These are phyloP conservation scores for Sphagnum contortum DNA, from an alignment of 225 moss, liverwort and hornwort species.

Conservation along the genomic window DNA sequence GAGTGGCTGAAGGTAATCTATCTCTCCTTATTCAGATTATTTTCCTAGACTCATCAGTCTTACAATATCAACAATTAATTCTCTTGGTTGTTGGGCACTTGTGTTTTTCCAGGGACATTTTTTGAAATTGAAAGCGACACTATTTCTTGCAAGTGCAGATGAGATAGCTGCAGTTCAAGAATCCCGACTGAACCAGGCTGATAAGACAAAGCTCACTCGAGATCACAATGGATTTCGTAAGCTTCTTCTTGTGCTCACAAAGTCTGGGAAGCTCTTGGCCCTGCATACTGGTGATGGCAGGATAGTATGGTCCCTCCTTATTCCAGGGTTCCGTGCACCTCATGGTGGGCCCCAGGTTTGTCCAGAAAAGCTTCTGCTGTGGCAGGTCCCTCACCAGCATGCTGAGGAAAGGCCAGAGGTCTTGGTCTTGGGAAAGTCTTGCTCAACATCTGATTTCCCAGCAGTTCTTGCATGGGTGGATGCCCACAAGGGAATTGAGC, in stretches of 20 bases:
- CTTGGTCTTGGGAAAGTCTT: slow-evolving; percentile 64
- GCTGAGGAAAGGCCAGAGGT: slow-evolving; percentile 88
- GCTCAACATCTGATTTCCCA: slow-evolving; percentile 37
- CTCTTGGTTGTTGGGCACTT: too few relatives aligned
- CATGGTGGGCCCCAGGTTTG: slow-evolving; percentile 24
- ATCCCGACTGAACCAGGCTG: slow-evolving; percentile 73
- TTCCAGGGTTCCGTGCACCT: slow-evolving; percentile 39
- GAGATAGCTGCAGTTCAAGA: slow-evolving; percentile 71
- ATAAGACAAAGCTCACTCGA: slow-evolving; percentile 74
- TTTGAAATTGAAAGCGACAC: slow-evolving; percentile 79
- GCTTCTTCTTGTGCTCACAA: slow-evolving; percentile 80
- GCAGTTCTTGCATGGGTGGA: slow-evolving; percentile 79
- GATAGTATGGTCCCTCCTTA: slow-evolving; percentile 81
- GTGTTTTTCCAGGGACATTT: slow-evolving; percentile 59
- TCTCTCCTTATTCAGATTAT: not conserved
- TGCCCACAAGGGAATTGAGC: slow-evolving; percentile 52
- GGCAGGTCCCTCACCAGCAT: slow-evolving; percentile 91
- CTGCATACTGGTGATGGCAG: slow-evolving; percentile 90
- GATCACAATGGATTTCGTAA: slow-evolving; percentile 99
- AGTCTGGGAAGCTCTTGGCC: slow-evolving; percentile 74
- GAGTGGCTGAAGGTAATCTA: slow-evolving; percentile 79
- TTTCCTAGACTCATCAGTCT: not conserved
- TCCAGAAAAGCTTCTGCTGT: slow-evolving; percentile 61
- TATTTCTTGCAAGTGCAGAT: slow-evolving; percentile 71
- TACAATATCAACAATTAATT: not conserved